Evolutionary conservation across 2,329 filamentous ascomycete genomes (phyloP).

Genomic region (Cladophialophora carrionii): DNA sequence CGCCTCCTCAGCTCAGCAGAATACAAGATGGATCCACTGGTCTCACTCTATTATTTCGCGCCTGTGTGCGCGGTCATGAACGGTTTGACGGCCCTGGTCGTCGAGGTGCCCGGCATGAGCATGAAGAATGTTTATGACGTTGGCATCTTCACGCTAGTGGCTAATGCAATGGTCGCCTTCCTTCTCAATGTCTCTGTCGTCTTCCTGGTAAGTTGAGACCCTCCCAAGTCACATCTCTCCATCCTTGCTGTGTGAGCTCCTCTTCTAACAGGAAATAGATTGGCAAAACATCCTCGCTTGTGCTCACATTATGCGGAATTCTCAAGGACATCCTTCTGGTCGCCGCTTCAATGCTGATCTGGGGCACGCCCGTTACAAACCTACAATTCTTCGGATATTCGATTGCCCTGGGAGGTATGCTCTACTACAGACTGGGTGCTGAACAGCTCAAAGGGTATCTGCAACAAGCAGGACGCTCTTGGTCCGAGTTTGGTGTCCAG

Average conservation of each 20-base stretch:
- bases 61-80: slow-evolving; percentile 84
- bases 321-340: slow-evolving; percentile 88
- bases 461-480: slow-evolving; percentile 71
- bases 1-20: slow-evolving; percentile 75
- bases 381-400: slow-evolving; percentile 78
- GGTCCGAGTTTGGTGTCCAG: slow-evolving; percentile 81
- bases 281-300: slow-evolving; percentile 82
- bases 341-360: slow-evolving; percentile 73
- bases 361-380: slow-evolving; percentile 69
- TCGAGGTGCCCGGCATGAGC: slow-evolving; percentile 69
- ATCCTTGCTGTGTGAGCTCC: slow-evolving; percentile 79
- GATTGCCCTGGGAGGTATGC: slow-evolving; percentile 67
- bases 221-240: slow-evolving; percentile 59
- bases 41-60: slow-evolving; percentile 87
- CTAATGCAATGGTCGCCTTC: slow-evolving; percentile 79
- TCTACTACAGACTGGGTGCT: slow-evolving; percentile 70
- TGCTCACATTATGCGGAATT: slow-evolving; percentile 83
- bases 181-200: slow-evolving; percentile 80
- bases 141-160: slow-evolving; percentile 67
- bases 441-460: slow-evolving; percentile 83
- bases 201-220: slow-evolving; percentile 68
- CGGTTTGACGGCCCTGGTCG: slow-evolving; percentile 67
- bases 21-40: slow-evolving; percentile 86
- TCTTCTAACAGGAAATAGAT: slow-evolving; percentile 60
- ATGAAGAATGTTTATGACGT: slow-evolving; percentile 68